A percentile compares a stretch with the other conserved stretches of the same genome.
Evolutionary conservation across 345 rosid genomes (phyloP).

Genomic region (Aurinia saxatilis): DNA sequence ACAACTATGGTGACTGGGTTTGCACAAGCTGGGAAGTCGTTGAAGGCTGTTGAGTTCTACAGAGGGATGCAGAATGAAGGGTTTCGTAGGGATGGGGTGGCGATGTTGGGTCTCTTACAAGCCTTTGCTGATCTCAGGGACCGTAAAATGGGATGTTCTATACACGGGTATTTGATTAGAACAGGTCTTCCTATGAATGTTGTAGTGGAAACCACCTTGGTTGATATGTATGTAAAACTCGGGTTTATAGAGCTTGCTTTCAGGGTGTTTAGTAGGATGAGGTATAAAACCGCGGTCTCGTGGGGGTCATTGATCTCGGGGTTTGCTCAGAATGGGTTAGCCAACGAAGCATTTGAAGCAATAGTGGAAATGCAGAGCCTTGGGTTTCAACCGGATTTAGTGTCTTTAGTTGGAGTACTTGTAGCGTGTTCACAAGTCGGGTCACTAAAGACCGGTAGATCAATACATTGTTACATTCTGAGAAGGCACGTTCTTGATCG

Average conservation of each 20-base stretch:
- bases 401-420: constrained; percentile 49
- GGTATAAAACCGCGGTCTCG: constrained; percentile 38
- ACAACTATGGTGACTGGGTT: constrained; percentile 67
- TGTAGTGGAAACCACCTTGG: constrained; percentile 46
- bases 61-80: constrained; percentile 58
- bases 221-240: constrained; percentile 67
- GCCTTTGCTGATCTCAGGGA: constrained; percentile 56
- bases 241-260: constrained; percentile 53
- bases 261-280: constrained; percentile 39
- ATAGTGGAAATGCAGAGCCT: constrained; percentile 48
- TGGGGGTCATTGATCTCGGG: constrained; percentile 66
- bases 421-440: constrained; percentile 54
- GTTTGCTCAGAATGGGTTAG: constrained; percentile 57
- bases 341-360: constrained; percentile 35
- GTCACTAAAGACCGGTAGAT: constrained; percentile 47
- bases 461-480: constrained; percentile 43
- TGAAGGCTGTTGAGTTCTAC: constrained; percentile 45
- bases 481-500: constrained; percentile 41
- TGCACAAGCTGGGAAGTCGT: constrained; percentile 34
- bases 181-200: constrained; percentile 38
- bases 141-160: constrained; percentile 37
- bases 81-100: constrained; percentile 45
- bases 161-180: constrained; percentile 56
- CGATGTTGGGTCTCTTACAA: constrained; percentile 56
- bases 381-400: constrained; percentile 46